phyloP scores from a whole-genome alignment of 768 basidiomycete species.

The Harrya chromipes region DNA sequence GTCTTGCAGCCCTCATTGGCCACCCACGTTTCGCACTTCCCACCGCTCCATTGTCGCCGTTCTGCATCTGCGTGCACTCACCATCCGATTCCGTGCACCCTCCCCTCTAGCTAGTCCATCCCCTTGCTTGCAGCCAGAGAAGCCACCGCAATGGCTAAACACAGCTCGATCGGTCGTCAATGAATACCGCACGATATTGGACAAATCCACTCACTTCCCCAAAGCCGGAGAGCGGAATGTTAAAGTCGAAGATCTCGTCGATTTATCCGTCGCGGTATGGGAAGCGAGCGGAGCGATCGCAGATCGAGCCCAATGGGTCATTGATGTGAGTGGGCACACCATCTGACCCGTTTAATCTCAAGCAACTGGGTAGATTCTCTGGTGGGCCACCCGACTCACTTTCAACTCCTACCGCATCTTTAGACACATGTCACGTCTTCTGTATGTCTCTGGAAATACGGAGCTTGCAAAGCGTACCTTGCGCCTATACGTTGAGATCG shows the following conservation, averaged over 20 bases:
- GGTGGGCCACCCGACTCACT: slow-evolving; percentile 92
- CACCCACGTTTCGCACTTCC: slow-evolving; percentile 68
- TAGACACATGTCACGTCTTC: slow-evolving; percentile 77
- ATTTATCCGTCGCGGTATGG: slow-evolving; percentile 79
- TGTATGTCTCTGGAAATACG: slow-evolving; percentile 58
- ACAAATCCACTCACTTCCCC: slow-evolving; percentile 72
- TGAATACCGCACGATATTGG: slow-evolving; percentile 69
- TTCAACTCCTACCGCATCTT: slow-evolving; percentile 88
- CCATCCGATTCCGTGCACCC: slow-evolving; percentile 42
- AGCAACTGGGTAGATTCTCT: slow-evolving; percentile 58
- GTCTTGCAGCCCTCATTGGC: slow-evolving; percentile 67
- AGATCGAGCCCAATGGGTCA: slow-evolving; percentile 69
- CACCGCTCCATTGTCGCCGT: slow-evolving; percentile 70
- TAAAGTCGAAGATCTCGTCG: slow-evolving; percentile 80
- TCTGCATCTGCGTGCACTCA: slow-evolving; percentile 72
- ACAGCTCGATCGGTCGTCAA: slow-evolving; percentile 64
- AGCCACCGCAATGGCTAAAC: slow-evolving; percentile 55
- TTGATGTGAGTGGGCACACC: slow-evolving; percentile 57
- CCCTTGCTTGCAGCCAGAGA: slow-evolving; percentile 22
- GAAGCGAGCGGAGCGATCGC: slow-evolving; percentile 65
- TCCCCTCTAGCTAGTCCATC: slow-evolving; percentile 16
- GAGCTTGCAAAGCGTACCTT: slow-evolving; percentile 72
- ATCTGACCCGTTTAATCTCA: neutral
- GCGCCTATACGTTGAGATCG: slow-evolving; percentile 78
- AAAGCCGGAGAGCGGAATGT: slow-evolving; percentile 74